Evolutionary conservation across 2,329 filamentous ascomycete genomes (phyloP).

Genomic region (Mycosphaerella sp.): DNA sequence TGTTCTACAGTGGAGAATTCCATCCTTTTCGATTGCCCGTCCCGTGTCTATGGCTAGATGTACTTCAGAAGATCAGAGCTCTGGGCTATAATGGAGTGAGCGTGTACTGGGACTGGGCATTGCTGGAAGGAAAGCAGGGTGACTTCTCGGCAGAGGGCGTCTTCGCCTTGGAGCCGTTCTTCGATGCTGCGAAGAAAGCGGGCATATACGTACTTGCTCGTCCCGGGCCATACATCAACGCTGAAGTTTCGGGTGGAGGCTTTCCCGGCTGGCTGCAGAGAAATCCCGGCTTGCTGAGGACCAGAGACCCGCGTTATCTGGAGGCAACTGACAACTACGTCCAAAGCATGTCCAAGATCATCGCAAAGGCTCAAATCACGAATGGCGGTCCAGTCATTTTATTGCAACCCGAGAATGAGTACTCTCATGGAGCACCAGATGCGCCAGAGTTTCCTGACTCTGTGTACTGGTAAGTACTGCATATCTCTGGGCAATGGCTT

Average conservation of each 20-base stretch:
- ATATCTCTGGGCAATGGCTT: not conserved
- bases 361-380: conserved; percentile 72
- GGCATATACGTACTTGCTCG: conserved; percentile 69
- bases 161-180: conserved; percentile 67
- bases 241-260: conserved; percentile 67
- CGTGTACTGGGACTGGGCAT: conserved; percentile 73
- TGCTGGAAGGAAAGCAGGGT: conserved; percentile 67
- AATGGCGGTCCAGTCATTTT: conserved; percentile 75
- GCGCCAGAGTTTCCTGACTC: conserved; percentile 56
- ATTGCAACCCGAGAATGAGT: conserved; percentile 78
- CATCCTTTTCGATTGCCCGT: conserved; percentile 63
- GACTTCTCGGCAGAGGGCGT: conserved; percentile 64
- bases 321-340: conserved; percentile 63
- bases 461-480: conserved; percentile 51
- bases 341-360: conserved; percentile 54
- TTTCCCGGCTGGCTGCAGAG: conserved; percentile 75
- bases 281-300: conserved; percentile 58
- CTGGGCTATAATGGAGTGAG: conserved; percentile 73
- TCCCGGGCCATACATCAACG: conserved; percentile 56
- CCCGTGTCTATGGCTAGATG: conserved; percentile 58
- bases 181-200: conserved; percentile 63
- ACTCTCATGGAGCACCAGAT: conserved; percentile 48
- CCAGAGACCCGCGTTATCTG: conserved; percentile 55
- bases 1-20: conserved; percentile 67
- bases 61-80: conserved; percentile 78